Evolutionary conservation across 495 filamentous ascomycete species (phyloP).

Genomic region (Penicillium turbatum): DNA sequence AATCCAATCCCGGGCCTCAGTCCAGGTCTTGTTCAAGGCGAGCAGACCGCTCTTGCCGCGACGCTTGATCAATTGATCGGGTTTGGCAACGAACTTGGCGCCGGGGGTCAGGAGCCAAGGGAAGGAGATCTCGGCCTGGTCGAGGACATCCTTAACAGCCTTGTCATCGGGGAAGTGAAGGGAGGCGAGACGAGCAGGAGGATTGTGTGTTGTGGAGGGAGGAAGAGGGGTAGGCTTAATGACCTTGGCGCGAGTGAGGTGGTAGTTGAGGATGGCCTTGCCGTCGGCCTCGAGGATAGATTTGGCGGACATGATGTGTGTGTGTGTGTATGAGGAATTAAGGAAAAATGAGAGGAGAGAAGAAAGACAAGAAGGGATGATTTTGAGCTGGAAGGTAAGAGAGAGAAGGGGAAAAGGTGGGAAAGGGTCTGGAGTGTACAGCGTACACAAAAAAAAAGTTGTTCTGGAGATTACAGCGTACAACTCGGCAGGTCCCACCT

Average conservation of each 20-base stretch:
- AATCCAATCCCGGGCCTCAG: conserved; percentile 89
- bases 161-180: conserved; percentile 90
- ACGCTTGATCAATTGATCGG: conserved; percentile 99
- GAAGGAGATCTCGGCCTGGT: conserved; percentile 92
- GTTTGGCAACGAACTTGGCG: conserved; percentile 96
- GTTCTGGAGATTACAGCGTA: conserved; percentile 37
- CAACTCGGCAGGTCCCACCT: conserved; percentile 26
- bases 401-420: conserved; percentile 12
- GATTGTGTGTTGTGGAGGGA: conserved; percentile 79
- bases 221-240: conserved; percentile 98
- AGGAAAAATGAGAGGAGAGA: conserved; percentile 12
- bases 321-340: conserved; percentile 16
- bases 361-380: conserved; percentile 12
- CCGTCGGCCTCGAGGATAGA: conserved; percentile 97
- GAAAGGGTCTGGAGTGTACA: conserved; percentile 20
- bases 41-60: conserved; percentile 97
- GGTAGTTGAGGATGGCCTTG: conserved; percentile 99
- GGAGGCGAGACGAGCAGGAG: conserved; percentile 82
- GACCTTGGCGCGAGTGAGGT: conserved; percentile 95
- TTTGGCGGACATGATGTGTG: conserved; percentile 87
- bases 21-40: conserved; percentile 95
- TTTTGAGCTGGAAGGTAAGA: conserved; percentile 15
- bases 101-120: conserved; percentile 82
- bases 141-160: conserved; percentile 75
- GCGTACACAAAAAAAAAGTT: conserved; percentile 24